Base-by-base conservation (phyloP, 73 alveolate genomes). In the Tetrahymena borealis region DNA sequence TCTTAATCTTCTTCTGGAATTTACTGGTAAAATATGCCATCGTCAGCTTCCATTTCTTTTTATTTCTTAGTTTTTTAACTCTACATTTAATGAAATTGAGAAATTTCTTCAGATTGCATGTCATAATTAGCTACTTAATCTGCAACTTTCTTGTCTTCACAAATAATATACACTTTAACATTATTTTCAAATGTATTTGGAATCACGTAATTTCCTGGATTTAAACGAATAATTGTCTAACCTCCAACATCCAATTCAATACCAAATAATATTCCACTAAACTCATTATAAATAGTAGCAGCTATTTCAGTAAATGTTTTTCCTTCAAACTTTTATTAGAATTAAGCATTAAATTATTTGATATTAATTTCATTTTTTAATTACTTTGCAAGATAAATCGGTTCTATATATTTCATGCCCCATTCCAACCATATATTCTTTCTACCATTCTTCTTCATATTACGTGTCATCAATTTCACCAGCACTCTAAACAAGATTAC, bases 361-460 rank as follows among this genome's bases (percentile, higher is more conserved):
- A 6, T 7, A 41, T 4, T 41, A 7, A 41, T 15, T 15, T 16
- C 9, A 6, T 41, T 4, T 18, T 20, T 32, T 28, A 85, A 10
- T 6, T 39, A 39, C 78, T 36, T 91, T 91, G 91, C 91, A 91
- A 97, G 96, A 90, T 90, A 92, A 1, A 96, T 79, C 93, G 1
- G 95, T 96, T 42, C 99, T 92, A 95, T 98, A 98, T 11, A 98
- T 97, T 94, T 98, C 99, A 96, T 97, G 98, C 11, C 99, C 99
- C 96, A 97, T 97, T 1, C 99, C 99, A 20, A 94, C 97, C 35
- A 97, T 95, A 90, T 98, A 98, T 93, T 98, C 99, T 91, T 95
- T 96, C 91, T 97, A 42, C 99, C 99, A 98, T 91, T 95, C 94
- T 92, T 94, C 98, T 94, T 98, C 98, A 39, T 95, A 91, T 60